Conservation (phyloP, 2,329 filamentous ascomycete species). For the Kalmusia sp. region DNA sequence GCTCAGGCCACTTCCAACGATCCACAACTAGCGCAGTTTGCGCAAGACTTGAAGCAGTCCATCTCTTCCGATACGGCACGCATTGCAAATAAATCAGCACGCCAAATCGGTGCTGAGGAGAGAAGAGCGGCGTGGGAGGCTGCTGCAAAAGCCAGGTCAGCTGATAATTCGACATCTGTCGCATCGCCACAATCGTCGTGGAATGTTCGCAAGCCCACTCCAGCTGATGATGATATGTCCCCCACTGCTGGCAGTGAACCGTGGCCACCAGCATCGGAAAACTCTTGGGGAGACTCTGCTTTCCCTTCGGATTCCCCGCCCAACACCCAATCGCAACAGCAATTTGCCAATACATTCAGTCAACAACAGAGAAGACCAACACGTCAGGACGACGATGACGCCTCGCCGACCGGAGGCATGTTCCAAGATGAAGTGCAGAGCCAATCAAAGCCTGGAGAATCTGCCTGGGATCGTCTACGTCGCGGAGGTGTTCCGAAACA, state of each 20-base stretch:
- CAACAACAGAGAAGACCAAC: conserved; percentile 23
- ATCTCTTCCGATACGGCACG: conserved; percentile 19
- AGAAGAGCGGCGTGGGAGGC: conserved; percentile 11
- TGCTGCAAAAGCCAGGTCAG: conserved; percentile 10
- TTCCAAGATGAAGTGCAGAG: conserved; percentile 40
- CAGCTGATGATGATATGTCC: conserved; percentile 49
- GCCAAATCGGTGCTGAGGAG: not conserved
- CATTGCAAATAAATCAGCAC: not conserved
- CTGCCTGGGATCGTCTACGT: conserved; percentile 55
- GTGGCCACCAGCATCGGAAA: conserved; percentile 17
- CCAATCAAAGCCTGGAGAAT: conserved; percentile 38
- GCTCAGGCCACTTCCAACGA: conserved; percentile 47
- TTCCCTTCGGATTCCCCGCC: conserved; percentile 36
- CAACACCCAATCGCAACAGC: not conserved
- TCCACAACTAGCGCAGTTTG: conserved; percentile 50
- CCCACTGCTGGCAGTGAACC: conserved; percentile 46
- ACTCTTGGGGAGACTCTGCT: conserved; percentile 24
- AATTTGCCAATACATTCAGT: conserved; percentile 5
- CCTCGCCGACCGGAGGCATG: conserved; percentile 46
- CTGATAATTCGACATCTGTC: not conserved
- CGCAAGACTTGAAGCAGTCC: conserved; percentile 40
- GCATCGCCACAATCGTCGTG: conserved; percentile 19
- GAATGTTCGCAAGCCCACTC: not conserved
- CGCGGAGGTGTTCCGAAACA: conserved; percentile 34
- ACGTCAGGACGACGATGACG: conserved; percentile 39